Conservation (phyloP, 1,284 basidiomycete species). For the Hymenochaete sp. region DNA sequence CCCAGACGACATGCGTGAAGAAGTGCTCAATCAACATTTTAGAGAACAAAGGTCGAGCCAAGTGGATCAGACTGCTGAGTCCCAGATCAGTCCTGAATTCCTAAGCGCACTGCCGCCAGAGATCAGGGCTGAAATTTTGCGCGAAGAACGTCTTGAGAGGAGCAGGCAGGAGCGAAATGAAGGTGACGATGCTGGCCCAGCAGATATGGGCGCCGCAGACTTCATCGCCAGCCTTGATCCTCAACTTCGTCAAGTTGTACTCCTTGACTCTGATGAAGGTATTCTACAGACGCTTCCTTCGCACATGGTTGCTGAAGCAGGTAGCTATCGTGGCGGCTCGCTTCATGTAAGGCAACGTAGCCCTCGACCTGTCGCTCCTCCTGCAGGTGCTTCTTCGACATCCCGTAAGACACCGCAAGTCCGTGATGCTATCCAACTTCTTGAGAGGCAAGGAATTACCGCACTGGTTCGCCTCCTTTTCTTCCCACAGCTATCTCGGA, state of each 20-base stretch:
- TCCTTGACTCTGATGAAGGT: constrained; percentile 79
- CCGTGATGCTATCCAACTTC: constrained; percentile 87
- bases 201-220: constrained; percentile 77
- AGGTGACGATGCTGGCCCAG: constrained; percentile 32
- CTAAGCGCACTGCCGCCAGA: constrained; percentile 93
- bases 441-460: constrained; percentile 88
- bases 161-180: constrained; percentile 50
- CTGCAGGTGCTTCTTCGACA: constrained; percentile 13
- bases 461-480: constrained; percentile 90
- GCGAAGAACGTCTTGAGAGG: constrained; percentile 85
- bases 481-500: constrained; percentile 88
- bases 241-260: constrained; percentile 74
- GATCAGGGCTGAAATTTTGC: constrained; percentile 92
- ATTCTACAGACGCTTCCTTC: constrained; percentile 75
- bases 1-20: constrained; percentile 98
- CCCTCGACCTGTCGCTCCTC: constrained; percentile 27
- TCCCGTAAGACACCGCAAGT: constrained; percentile 44
- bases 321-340: constrained; percentile 49
- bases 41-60: constrained; percentile 79
- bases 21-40: constrained; percentile 95
- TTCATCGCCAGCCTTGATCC: constrained; percentile 86
- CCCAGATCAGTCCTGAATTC: constrained; percentile 91
- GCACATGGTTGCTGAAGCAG: constrained; percentile 78
- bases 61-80: constrained; percentile 65
- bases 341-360: constrained; percentile 30